phyloP scores from a whole-genome alignment of 108 stramenopile genomes.

The Discostella pseudostelligera region DNA sequence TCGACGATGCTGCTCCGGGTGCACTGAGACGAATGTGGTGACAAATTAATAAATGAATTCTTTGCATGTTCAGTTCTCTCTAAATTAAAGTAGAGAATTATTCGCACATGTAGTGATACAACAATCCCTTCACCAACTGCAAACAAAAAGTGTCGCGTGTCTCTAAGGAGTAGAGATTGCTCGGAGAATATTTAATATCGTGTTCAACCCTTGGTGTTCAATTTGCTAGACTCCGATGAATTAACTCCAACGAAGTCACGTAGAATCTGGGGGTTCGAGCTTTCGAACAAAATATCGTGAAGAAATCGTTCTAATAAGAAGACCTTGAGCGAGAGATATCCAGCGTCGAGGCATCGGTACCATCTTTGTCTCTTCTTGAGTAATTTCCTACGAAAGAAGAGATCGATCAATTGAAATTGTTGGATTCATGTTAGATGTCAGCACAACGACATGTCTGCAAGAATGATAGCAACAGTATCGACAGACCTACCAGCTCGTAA shows the following conservation, averaged over 20 bases:
- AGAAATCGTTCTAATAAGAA: conserved; percentile 95
- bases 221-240: conserved; percentile 28
- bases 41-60: too few species aligned
- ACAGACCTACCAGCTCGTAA: conserved; percentile 63
- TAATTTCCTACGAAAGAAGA: conserved; percentile 55
- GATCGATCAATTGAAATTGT: neutral
- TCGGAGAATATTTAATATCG: neutral
- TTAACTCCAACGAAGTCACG: conserved; percentile 71
- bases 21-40: too few species aligned
- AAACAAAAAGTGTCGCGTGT: too few species aligned
- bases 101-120: too few species aligned
- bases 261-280: conserved; percentile 69
- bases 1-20: too few species aligned
- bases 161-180: neutral
- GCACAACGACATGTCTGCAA: neutral
- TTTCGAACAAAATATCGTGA: conserved; percentile 94
- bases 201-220: conserved; percentile 38
- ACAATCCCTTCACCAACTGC: too few species aligned
- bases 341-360: conserved; percentile 92
- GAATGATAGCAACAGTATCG: neutral
- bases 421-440: neutral
- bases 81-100: too few species aligned
- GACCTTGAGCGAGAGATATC: conserved; percentile 92
- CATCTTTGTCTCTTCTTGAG: conserved; percentile 88
- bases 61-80: too few species aligned